phyloP scores from a whole-genome alignment of 371 early-diverging fungal genomes.

The Mortierella sp. region DNA sequence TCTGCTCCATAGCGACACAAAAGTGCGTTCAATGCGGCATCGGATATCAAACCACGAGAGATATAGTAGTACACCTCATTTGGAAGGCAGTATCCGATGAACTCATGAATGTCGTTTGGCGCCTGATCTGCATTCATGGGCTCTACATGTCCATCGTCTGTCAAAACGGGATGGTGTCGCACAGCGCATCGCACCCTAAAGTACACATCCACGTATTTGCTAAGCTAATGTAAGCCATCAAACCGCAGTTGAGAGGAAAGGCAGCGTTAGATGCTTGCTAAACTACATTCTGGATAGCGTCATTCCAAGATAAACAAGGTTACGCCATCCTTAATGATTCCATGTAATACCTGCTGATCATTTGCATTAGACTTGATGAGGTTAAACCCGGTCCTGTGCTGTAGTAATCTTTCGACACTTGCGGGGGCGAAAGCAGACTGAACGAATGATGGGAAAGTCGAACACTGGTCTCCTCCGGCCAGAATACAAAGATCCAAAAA shows the following conservation, averaged over 20 bases:
- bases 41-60: conserved; percentile 72
- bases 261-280: neutral
- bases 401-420: conserved; percentile 74
- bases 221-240: neutral
- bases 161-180: conserved; percentile 79
- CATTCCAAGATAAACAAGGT: too few species aligned
- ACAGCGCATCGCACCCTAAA: conserved; percentile 81
- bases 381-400: conserved; percentile 81
- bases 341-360: conserved; percentile 23
- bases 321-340: neutral
- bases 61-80: conserved; percentile 81
- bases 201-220: conserved; percentile 79
- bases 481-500: conserved; percentile 87
- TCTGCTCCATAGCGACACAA: conserved; percentile 79
- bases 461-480: conserved; percentile 83
- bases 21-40: conserved; percentile 71
- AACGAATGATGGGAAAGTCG: conserved; percentile 79
- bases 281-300: neutral
- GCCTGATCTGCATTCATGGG: conserved; percentile 77
- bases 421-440: conserved; percentile 74
- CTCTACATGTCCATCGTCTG: conserved; percentile 75
- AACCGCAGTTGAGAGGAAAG: neutral
- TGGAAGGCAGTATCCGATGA: conserved; percentile 86
- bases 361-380: conserved; percentile 77
- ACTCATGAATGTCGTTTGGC: conserved; percentile 86